Evolutionary conservation across 164 flowering plant genomes (phyloP).

Genomic region (Umbellularia californica): DNA sequence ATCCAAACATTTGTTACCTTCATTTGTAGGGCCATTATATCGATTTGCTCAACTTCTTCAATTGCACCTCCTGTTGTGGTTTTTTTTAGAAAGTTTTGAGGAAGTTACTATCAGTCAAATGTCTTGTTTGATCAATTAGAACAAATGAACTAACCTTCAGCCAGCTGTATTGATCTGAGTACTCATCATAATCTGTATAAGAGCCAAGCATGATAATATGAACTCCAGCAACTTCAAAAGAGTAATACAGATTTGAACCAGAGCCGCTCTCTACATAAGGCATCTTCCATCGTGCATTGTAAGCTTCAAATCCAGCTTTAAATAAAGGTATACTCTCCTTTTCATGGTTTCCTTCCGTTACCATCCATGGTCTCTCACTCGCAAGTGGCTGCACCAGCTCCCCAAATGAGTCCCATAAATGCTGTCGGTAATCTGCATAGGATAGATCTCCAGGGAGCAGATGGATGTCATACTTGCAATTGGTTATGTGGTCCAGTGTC

Average conservation of each 20-base stretch:
- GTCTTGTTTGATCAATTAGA: not conserved
- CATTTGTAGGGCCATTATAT: too few species aligned
- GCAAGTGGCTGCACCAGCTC: conserved; percentile 90
- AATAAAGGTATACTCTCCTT: conserved; percentile 63
- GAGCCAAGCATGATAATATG: conserved; percentile 96
- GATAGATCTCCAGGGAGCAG: conserved; percentile 94
- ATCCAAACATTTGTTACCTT: too few species aligned
- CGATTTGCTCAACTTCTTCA: too few species aligned
- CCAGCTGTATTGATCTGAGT: conserved; percentile 86
- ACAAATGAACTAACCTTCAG: conserved; percentile 55
- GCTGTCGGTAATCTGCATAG: conserved; percentile 85
- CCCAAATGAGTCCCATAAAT: conserved; percentile 87
- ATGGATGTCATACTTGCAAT: conserved; percentile 77
- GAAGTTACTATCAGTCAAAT: too few species aligned
- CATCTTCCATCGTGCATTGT: conserved; percentile 97
- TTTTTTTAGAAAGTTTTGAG: too few species aligned
- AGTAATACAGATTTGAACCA: conserved; percentile 79
- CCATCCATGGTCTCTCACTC: conserved; percentile 97
- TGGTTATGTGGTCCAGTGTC: conserved; percentile 74
- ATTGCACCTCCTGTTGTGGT: too few species aligned
- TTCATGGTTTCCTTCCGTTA: conserved; percentile 94
- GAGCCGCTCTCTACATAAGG: conserved; percentile 91
- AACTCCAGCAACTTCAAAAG: conserved; percentile 91
- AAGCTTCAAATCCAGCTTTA: conserved; percentile 57
- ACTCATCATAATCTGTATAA: conserved; percentile 67